phyloP scores from a whole-genome alignment of 164 flowering plant species.

The Chimonanthus praecox region DNA sequence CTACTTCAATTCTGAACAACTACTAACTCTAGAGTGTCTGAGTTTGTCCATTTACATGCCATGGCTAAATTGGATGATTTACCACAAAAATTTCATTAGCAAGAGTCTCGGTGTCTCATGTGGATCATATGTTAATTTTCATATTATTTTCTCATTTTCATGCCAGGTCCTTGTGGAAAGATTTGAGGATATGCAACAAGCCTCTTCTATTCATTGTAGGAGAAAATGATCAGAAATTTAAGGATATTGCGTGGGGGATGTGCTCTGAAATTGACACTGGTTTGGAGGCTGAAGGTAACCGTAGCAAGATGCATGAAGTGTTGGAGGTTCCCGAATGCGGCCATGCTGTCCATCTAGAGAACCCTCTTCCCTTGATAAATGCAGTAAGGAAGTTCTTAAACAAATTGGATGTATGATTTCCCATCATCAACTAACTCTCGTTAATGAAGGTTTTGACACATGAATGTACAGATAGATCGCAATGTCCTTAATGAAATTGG shows the following conservation, averaged over 20 bases:
- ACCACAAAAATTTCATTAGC: background rate
- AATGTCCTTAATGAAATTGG: background rate
- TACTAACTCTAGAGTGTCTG: background rate
- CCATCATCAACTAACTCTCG: background rate
- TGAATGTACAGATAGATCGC: background rate
- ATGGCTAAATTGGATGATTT: too few relatives aligned
- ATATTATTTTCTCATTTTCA: conserved; percentile 1
- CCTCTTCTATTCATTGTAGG: conserved; percentile 69
- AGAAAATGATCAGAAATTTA: conserved; percentile 77
- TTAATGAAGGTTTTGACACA: background rate
- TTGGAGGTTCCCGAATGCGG: conserved; percentile 63
- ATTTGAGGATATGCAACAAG: conserved; percentile 44
- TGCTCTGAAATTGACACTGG: conserved; percentile 19
- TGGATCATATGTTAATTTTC: background rate
- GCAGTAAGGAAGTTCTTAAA: conserved; percentile 48
- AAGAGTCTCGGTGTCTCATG: background rate
- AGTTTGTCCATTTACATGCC: too few relatives aligned
- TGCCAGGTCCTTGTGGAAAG: conserved; percentile 83
- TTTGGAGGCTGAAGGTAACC: conserved; percentile 6
- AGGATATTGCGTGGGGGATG: conserved; percentile 55
- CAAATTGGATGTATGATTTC: conserved; percentile 1
- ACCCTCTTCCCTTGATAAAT: conserved; percentile 55
- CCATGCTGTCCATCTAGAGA: conserved; percentile 93
- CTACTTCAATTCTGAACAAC: too few relatives aligned
- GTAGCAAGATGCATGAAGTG: conserved; percentile 19